Base-by-base conservation (phyloP, 2,329 filamentous ascomycete species). In the Aspergillus sp. region DNA sequence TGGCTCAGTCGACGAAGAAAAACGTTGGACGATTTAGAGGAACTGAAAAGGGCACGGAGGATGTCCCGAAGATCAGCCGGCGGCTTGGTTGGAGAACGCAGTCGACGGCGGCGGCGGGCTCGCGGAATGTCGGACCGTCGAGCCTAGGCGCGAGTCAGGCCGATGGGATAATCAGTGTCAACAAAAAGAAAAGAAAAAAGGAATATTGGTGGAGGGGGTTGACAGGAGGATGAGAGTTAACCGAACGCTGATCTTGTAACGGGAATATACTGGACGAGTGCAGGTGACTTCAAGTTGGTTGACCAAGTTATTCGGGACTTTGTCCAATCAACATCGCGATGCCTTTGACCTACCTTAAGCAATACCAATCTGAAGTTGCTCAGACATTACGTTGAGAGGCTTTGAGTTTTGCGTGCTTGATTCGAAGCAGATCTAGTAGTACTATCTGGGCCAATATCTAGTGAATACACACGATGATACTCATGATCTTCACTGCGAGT, bases 31-130 rank as follows among this genome's bases (percentile, higher is more conserved):
- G 19, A 45, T 46, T 19, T n/a, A 45, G 51, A 52, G 27, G 9
- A 23, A 52, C 61, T 64, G 57, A 64, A 69, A 48, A 15, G 56
- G 65, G 46, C 56, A 69, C 66, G 65, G 62, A 64, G 62, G 48
- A 35, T 31, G 33, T 12, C 11, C 69, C 69, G 69, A 70, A 54
- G 68, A 66, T 70, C 68, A 69, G 47, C 67, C 68, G 67, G 15
- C 43, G n/a, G 47, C 37, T 58, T 55, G 61, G 45, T 6, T 19
- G 12, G n/a, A 44, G 41, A 19, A 31, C 35, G 48, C 27, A 11
- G 27, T 11, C 27, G 23, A 15, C 23, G 9, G 37, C 33, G 21
- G 55, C 17, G 35, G 58, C 57, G 55, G 21, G 3, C 59, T 31
- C 27, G 27, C 27, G 64, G 66, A 63, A 54, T 57, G 27, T 62